A percentile compares a stretch with the other conserved stretches of the same genome.
phyloP scores from a whole-genome alignment of 768 basidiomycete species.

The Steccherinum ochraceum region DNA sequence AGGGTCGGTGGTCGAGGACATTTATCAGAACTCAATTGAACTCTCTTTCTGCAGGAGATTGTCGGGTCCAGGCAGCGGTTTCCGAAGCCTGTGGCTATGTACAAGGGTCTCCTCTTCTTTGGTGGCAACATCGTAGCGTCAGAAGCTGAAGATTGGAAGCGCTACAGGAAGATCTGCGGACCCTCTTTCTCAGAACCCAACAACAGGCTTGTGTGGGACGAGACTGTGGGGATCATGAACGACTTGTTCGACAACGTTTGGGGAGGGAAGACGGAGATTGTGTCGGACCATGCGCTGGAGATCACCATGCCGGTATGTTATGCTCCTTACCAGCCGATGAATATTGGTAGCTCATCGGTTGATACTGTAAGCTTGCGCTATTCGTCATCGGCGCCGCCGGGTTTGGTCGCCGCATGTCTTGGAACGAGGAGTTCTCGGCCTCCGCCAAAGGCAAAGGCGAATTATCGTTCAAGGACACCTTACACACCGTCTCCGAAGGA shows the following conservation, averaged over 20 bases:
- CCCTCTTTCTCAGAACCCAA: constrained; percentile 64
- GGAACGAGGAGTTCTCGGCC: constrained; percentile 35
- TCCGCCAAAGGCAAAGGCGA: constrained; percentile 39
- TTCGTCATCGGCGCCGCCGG: constrained; percentile 52
- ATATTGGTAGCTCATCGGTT: neutral
- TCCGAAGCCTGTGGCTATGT: constrained; percentile 47
- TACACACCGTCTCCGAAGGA: constrained; percentile 22
- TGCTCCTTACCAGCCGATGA: neutral
- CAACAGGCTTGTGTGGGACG: constrained; percentile 34
- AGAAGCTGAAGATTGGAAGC: constrained; percentile 62
- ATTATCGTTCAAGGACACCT: constrained; percentile 25
- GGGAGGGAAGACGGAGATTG: constrained; percentile 33
- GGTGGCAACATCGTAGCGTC: constrained; percentile 60
- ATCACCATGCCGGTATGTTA: constrained; percentile 45
- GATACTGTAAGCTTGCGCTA: constrained; percentile 44
- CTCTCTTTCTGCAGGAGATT: constrained; percentile 36
- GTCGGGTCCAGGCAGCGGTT: constrained; percentile 43
- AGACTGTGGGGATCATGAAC: constrained; percentile 24
- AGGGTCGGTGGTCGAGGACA: no score
- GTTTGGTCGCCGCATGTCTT: constrained; percentile 46
- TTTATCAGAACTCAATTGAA: neutral
- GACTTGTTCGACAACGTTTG: constrained; percentile 39
- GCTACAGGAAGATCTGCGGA: constrained; percentile 53
- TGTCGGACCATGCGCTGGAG: constrained; percentile 40
- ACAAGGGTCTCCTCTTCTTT: constrained; percentile 40